Base-by-base conservation (phyloP, 1,139 yeast species). In the Nakaseomyces delphensis region DNA sequence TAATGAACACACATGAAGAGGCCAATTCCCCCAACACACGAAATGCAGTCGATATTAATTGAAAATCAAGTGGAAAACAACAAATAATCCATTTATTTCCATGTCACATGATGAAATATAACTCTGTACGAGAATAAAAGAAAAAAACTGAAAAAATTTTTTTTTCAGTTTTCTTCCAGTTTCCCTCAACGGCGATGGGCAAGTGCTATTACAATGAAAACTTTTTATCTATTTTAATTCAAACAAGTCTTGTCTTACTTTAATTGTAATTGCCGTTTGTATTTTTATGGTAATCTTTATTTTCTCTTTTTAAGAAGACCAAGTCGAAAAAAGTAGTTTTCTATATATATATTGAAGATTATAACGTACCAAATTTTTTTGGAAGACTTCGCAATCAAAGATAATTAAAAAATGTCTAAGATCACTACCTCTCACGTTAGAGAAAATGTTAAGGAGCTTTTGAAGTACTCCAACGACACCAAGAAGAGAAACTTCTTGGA, bases 401-500 rank as follows among this genome's bases (percentile, higher is more conserved):
- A 53, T 47, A 52, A 61, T 36, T 23, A 23, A 73, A n/a, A 60
- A 60, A 89, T 89, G 97, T 89, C 97, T 67, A 91, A 91, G 77
- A 79, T 91, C 71, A 79, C 91, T 64, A 75, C 84, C 65, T 68
- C 93, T 67, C 89, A 84, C 75, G 95, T 93, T 66, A 94, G 98
- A 77, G 96, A 84, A 68, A 79, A 87, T 79, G 96, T 93, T 71
- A 78, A 84, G 70, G 81, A 85, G 74, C 77, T 93, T 68, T 77
- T 93, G 72, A 83, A 82, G 69, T 82, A 71, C 79, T 87, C 98
- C 67, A 77, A 62, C 68, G 93, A 86, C 72, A 84, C 94, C 79
- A 91, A 91, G 86, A 91, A 91, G 96, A 87, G 99, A 83, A 91
- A 93, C 95, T 93, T 93, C 79, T 83, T 91, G 76, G 98, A 93